Conservation (phyloP, 352 stramenopile genomes). For the Phytophthora citrophthora region DNA sequence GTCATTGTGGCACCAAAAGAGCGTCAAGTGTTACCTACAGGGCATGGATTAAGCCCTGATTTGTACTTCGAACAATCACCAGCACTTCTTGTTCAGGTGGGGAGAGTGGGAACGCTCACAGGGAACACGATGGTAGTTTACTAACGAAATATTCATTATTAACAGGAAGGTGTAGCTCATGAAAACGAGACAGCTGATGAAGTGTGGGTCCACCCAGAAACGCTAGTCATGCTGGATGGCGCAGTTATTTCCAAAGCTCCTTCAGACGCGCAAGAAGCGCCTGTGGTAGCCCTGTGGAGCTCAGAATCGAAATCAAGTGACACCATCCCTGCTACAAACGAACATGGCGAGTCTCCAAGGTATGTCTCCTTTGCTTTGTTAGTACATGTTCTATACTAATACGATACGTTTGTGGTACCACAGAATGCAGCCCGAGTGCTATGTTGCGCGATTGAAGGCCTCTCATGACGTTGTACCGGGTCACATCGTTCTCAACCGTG, state of each 20-base stretch:
- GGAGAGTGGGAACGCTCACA: not conserved
- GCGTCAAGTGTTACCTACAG: slow-evolving; percentile 35
- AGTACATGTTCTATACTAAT: slow-evolving; percentile 6
- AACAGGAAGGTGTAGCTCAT: slow-evolving; percentile 23
- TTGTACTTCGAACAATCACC: slow-evolving; percentile 70
- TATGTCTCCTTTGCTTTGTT: slow-evolving; percentile 7
- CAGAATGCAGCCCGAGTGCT: slow-evolving; percentile 29
- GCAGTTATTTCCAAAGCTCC: slow-evolving; percentile 39
- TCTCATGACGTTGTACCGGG: slow-evolving; percentile 39
- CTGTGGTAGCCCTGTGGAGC: slow-evolving; percentile 51
- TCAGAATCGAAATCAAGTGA: slow-evolving; percentile 11
- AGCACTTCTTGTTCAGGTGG: slow-evolving; percentile 56
- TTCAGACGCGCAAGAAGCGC: slow-evolving; percentile 41
- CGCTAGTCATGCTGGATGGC: slow-evolving; percentile 63
- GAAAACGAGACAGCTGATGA: slow-evolving; percentile 55
- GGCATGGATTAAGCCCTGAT: slow-evolving; percentile 46
- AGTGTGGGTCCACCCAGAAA: slow-evolving; percentile 75
- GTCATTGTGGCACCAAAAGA: slow-evolving; percentile 83
- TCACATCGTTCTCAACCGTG: slow-evolving; percentile 46
- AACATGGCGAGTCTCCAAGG: slow-evolving; percentile 15
- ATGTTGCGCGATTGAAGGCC: slow-evolving; percentile 52
- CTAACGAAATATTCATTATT: not conserved
- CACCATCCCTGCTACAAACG: slow-evolving; percentile 6
- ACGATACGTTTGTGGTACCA: not conserved
- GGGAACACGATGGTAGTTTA: no score